Evolutionary conservation across 805 yeast species (phyloP), one percentile per base, ranked within the genome.

Genomic region (Candida michaelii): DNA sequence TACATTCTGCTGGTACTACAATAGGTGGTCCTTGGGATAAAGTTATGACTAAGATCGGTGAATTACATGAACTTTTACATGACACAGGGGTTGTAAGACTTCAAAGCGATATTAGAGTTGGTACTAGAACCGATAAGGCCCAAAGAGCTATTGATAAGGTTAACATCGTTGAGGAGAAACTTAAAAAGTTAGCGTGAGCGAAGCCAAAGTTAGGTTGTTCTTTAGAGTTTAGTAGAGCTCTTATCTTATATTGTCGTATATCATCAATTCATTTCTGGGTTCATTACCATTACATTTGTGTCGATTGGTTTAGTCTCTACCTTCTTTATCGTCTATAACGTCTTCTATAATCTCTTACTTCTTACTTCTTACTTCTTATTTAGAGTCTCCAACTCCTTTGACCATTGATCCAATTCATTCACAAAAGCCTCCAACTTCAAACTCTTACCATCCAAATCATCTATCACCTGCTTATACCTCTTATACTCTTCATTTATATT

Each of bases 1-100:
- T 89, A 46, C 97, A 89, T 63, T 84, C 95, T 52, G 97, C 97
- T 2, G 97, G 97, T 3, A 89, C 96, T 5, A 88, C 96, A 1
- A 81, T 85, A 52, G 85, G 85, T 54, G 97, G 97, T 1, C 89
- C 89, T n/a, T 89, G 96, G 96, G 80, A 81, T 54, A 89, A 85
- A 42, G 96, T 89, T 1, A 83, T 82, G 80, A 78, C 73, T 25
- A 64, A 87, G 40, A 83, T 89, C 53, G 96, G 96, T 6, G 76
- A 78, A 51, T 66, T 88, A 53, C 97, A 89, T 56, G 82, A 83
- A 55, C 69, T 69, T 34, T 75, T 86, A 40, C 97, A 89, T 55
- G 50, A 52, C 7, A 69, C 76, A 50, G 95, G 95, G 1, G 79
- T 85, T 10, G 74, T 83, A 9, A 74, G 97, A 58, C 80, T 89